phyloP scores from a whole-genome alignment of 495 filamentous ascomycete species.

The Massariosphaeria phaeospora region DNA sequence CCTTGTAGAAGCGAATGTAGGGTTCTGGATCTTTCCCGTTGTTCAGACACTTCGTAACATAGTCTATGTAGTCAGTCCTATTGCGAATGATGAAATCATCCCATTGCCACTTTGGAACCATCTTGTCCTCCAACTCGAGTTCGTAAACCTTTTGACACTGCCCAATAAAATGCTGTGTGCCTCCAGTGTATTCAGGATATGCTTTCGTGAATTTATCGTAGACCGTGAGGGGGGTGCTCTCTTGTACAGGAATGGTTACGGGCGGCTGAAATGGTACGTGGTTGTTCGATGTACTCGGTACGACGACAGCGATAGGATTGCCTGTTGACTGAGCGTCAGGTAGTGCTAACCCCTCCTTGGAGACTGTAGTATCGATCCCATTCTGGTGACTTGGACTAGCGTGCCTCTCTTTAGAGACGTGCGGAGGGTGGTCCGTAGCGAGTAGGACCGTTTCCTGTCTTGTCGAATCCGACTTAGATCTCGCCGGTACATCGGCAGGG shows the following conservation, averaged over 20 bases:
- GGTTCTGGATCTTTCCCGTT: conserved; percentile 17
- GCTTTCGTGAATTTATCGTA: conserved; percentile 28
- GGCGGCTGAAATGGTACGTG: too few species aligned
- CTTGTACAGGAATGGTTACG: neutral
- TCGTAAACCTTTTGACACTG: conserved; percentile 27
- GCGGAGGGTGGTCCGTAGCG: too few species aligned
- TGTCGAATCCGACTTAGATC: too few species aligned
- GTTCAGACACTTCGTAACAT: conserved; percentile 14
- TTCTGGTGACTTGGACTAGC: too few species aligned
- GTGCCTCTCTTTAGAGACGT: too few species aligned
- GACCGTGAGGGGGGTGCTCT: neutral
- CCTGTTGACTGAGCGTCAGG: too few species aligned
- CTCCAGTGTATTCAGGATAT: conserved; percentile 34
- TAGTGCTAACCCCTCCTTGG: too few species aligned
- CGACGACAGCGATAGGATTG: too few species aligned
- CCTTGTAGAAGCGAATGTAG: conserved; percentile 31
- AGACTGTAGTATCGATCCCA: too few species aligned
- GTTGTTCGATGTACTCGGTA: too few species aligned
- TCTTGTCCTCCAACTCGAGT: conserved; percentile 24
- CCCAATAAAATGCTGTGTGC: conserved; percentile 29
- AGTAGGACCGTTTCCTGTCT: neutral
- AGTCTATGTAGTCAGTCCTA: conserved; percentile 28
- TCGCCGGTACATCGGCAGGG: too few species aligned
- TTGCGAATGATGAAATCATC: conserved; percentile 37
- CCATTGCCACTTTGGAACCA: conserved; percentile 34